Evolutionary conservation across 768 basidiomycete genomes (phyloP), one percentile per base, ranked within the genome.

Genomic region (Hericium alpestre): DNA sequence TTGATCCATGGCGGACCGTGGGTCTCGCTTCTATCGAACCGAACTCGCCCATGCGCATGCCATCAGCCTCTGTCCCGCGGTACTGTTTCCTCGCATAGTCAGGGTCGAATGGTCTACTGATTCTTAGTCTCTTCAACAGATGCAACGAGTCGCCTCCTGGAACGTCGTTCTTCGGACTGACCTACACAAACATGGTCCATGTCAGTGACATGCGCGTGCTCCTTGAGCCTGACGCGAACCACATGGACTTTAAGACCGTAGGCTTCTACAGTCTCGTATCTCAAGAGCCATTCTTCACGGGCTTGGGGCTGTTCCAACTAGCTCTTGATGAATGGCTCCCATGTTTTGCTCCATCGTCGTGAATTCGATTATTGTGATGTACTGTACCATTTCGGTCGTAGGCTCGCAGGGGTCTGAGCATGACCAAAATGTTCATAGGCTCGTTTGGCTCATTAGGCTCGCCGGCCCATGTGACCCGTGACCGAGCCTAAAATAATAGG

Each of bases 1-100:
- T 78, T 56, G 77, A 79, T 59, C 78, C 77, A 4, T 79, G 78
- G 78, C 65, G 77, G 32, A 79, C 77, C 5, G 73, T 78, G 76
- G 74, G 77, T 1, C 66, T 79, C 2, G 76, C 75, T 4, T 78
- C 77, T 3, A 77, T 77, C 38, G 78, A 79, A 59, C 56, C 69
- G 6, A 74, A 77, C 57, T 68, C 77, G 7, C 78, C 78, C 12
- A 69, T 72, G 16, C 71, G 78, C 5, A 66, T 65, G 37, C 72
- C 76, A 15, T 72, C 71, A 0, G 65, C 64, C 2, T 60, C 64
- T 7, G 65, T 79, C 15, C 78, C 78, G 13, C 37, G 43, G 43
- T 46, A 3, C 13, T 16, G 3, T 46, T 20, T n/a, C 7, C 0
- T n/a, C 16, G n/a, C 4, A 2, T 18, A 9, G 16, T 11, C 43